phyloP scores from a whole-genome alignment of 139 green algal species.

The Micractinium conductrix region DNA sequence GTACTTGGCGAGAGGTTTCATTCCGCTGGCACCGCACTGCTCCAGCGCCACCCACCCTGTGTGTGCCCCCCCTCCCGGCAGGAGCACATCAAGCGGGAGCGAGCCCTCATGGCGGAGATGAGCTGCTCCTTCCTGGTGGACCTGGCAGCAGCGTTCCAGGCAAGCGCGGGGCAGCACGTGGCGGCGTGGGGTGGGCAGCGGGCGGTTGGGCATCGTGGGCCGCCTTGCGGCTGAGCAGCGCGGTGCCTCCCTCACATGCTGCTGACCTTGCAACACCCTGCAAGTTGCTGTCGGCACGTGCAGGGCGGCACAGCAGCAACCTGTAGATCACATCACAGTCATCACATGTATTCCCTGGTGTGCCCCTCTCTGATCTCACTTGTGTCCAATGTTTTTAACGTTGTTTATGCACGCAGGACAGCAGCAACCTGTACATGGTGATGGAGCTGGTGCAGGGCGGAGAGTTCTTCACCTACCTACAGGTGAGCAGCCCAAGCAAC shows the following conservation, averaged over 20 bases:
- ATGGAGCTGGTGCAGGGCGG: constrained; percentile 92
- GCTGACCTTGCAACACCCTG: neutral
- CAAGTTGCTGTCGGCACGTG: too few species aligned
- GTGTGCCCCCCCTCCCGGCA: too few species aligned
- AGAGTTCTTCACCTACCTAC: constrained; percentile 94
- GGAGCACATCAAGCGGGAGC: constrained; percentile 90
- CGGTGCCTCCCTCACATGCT: too few species aligned
- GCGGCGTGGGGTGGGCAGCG: too few species aligned
- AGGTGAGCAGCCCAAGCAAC: too few species aligned
- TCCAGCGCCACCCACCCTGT: neutral
- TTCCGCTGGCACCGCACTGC: too few species aligned
- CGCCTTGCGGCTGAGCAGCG: too few species aligned
- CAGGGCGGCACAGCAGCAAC: too few species aligned
- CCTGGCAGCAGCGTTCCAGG: constrained; percentile 72
- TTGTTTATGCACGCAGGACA: too few species aligned
- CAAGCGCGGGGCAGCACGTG: neutral
- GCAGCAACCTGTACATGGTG: constrained; percentile 82
- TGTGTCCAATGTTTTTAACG: neutral
- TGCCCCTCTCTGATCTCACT: neutral
- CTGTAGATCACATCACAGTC: neutral
- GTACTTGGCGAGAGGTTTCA: too few species aligned
- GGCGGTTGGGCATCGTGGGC: too few species aligned
- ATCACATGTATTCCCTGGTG: too few species aligned
- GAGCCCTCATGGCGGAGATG: constrained; percentile 77
- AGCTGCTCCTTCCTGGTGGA: constrained; percentile 86